Base-by-base conservation (phyloP, 2,329 filamentous ascomycete genomes). In the Neurospora crassa region DNA sequence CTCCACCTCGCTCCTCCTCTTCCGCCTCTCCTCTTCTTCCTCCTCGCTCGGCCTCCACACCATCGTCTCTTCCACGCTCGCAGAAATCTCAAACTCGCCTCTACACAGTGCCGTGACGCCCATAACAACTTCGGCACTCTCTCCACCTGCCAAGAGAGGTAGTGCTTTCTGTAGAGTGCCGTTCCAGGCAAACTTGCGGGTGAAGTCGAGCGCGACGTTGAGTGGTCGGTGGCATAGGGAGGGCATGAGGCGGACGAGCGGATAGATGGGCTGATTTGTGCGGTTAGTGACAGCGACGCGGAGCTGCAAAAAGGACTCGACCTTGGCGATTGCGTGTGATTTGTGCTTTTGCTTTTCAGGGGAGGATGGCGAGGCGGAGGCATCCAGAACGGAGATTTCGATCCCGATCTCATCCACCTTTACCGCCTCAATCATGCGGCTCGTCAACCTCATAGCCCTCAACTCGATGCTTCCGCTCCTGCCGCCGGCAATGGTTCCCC, bases 121-220 rank as follows among this genome's bases (percentile, higher is more conserved):
- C 4, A 96, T 81, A 1, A 85, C 84, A 29, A 92, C 84, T 72
- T 90, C 86, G 0, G 85, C 84, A n/a, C 81, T 87, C 67, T 86
- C 83, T 5, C 88, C 86, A 0, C 89, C 87, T 6, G 81, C 80
- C 1, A 97, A 78, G 7, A 87, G 78, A 0, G 91, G 89, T 0
- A 97, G 82, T 1, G 88, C 85, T 77, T 90, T 90, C 81, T 97
- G 94, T 71, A 97, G 81, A 40, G 92, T 90, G 1, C 94, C 94
- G 74, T 93, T 95, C 90, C 93, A 96, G 1, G 90, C 90, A 70
- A 97, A 86, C 70, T 93, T 92, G 77, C 92, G 90, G 59, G 91
- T 91, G 71, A 95, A 88, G 78, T 97, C 94, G 18, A 97, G 87
- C 2, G 92, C 91, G 16, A 92, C 84, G 72, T 89, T 89, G 69